Conservation (phyloP, 305 asterid species). For the Withania somnifera region DNA sequence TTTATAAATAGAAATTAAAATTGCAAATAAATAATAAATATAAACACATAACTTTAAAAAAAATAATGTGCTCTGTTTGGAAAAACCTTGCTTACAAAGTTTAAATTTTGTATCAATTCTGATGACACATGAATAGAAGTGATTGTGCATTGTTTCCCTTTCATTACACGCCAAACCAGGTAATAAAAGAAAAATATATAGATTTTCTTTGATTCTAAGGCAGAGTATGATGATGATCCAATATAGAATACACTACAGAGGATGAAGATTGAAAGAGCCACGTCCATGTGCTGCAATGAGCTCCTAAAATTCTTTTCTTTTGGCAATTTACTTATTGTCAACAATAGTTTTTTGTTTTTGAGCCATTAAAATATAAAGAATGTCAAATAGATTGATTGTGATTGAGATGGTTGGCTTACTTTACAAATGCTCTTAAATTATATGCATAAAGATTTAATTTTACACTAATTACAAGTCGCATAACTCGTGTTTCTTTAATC, state of each 20-base stretch:
- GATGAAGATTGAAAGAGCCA: neutral
- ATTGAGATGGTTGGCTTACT: too few species aligned
- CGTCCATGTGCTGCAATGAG: neutral
- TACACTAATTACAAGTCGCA: neutral
- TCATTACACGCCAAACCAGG: neutral
- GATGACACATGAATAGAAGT: neutral
- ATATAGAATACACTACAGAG: neutral
- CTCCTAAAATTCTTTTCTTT: too few species aligned
- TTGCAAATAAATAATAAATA: neutral
- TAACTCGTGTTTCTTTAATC: neutral
- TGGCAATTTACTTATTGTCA: neutral
- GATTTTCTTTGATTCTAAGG: conserved; percentile 4
- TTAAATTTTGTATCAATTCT: neutral
- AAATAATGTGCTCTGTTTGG: too few species aligned
- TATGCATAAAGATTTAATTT: too few species aligned
- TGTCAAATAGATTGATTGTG: too few species aligned
- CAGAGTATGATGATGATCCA: neutral
- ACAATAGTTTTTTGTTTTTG: neutral
- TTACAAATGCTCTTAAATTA: too few species aligned
- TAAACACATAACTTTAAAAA: neutral
- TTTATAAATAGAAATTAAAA: neutral
- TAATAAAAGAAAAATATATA: neutral
- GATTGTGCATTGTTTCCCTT: neutral
- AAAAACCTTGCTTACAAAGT: neutral
- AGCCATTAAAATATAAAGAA: neutral